Evolutionary conservation across 176 grass and related monocot species (phyloP), one percentile per base, ranked within the genome.

Genomic region (Thinopyrum elongatum): DNA sequence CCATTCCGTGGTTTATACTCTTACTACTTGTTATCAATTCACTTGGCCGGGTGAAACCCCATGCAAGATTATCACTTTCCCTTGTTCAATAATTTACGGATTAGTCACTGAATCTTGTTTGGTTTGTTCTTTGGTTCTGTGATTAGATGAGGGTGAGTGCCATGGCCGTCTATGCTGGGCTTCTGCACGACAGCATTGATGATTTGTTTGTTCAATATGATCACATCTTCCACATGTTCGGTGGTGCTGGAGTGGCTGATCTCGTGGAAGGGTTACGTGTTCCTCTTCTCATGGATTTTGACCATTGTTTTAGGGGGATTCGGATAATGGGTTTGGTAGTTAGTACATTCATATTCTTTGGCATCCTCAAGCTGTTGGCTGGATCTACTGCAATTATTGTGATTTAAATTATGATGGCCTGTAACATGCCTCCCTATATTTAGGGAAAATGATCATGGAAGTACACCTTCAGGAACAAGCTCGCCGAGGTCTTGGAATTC

Each of bases 171-270:
- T 89, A 88, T 9, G 94, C 94, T 0, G 92, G 97, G 10, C 90
- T 99, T 75, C 80, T 99, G 22, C 97, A 99, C 25, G 97, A 99
- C 67, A 91, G 92, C 14, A 86, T 95, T 36, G 97, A 99, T 86
- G 97, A 99, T 91, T 94, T 92, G 3, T 91, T 91, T 25, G 69
- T 99, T 74, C 90, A 90, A 68, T 95, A 95, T 26, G 90, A 91
- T 57, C 58, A 88, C 83, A 91, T 99, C n/a, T 96, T 90, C 74
- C 65, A 77, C 41, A 91, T 88, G 90, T 98, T 98, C 25, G 93
- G 97, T 26, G 91, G n/a, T n/a, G n/a, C 90, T 42, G 90, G 76
- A 6, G 88, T 94, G 19, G 97, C 97, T 29, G 92, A 92, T 91
- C 90, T 99, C 25, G 92, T 99, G 85, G 90, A 99, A 90, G 97